phyloP scores from a whole-genome alignment of 257 asterid species.

The Fraxinus americana region DNA sequence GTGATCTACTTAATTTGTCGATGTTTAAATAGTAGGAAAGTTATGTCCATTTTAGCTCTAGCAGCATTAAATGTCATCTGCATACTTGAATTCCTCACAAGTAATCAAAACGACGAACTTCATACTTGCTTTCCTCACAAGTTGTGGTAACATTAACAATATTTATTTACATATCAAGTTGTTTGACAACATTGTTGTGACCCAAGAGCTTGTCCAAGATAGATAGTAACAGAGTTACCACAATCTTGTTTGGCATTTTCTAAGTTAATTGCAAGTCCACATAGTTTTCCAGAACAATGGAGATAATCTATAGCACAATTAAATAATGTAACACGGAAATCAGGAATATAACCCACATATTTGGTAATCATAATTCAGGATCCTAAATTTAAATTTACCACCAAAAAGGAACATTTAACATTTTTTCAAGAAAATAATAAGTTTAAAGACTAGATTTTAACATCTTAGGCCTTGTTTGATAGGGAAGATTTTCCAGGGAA shows the following conservation, averaged over 20 bases:
- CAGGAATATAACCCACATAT: neutral
- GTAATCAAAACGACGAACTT: constrained; percentile 33
- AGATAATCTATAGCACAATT: constrained; percentile 39
- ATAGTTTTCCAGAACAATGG: constrained; percentile 51
- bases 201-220: constrained; percentile 52
- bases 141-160: constrained; percentile 37
- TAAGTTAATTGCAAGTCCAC: constrained; percentile 29
- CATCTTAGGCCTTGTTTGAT: neutral
- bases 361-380: neutral
- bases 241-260: constrained; percentile 25
- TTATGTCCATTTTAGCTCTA: too few species aligned
- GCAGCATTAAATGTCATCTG: too few species aligned
- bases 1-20: too few species aligned
- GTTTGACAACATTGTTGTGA: constrained; percentile 45
- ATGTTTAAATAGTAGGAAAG: too few species aligned
- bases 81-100: constrained; percentile 21
- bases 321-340: constrained; percentile 17
- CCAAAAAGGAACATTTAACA: neutral
- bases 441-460: neutral
- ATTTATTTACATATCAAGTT: constrained; percentile 37
- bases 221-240: constrained; percentile 31
- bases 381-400: neutral
- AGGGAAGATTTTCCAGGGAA: too few species aligned
- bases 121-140: constrained; percentile 39
- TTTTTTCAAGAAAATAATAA: neutral